phyloP scores from a whole-genome alignment of 768 basidiomycete species.

The Chalciporus sphaerocephalus region DNA sequence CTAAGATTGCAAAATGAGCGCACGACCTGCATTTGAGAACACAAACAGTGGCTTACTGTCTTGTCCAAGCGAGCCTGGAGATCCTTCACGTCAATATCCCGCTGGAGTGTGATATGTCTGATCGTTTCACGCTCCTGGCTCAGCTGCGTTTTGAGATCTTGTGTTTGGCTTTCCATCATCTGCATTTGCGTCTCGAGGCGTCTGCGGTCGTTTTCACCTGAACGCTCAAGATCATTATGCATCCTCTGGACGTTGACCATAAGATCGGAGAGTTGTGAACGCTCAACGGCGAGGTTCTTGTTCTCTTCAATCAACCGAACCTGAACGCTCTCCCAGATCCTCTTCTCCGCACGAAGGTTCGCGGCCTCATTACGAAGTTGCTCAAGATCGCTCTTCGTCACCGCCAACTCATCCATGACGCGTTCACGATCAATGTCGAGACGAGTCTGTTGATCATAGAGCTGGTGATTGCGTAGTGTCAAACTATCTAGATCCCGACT shows the following conservation, averaged over 20 bases:
- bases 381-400: constrained; percentile 59
- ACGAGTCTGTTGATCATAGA: constrained; percentile 70
- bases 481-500: constrained; percentile 62
- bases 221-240: constrained; percentile 82
- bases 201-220: constrained; percentile 75
- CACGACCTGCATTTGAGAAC: not conserved
- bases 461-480: constrained; percentile 62
- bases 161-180: constrained; percentile 75
- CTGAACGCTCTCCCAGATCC: constrained; percentile 88
- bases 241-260: constrained; percentile 89
- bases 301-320: constrained; percentile 81
- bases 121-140: constrained; percentile 68
- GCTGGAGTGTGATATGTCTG: constrained; percentile 73
- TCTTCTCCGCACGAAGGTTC: constrained; percentile 89
- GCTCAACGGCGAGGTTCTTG: constrained; percentile 70
- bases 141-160: constrained; percentile 69
- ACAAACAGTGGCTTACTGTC: constrained; percentile 41
- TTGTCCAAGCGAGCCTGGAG: constrained; percentile 69
- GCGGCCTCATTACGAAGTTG: constrained; percentile 81
- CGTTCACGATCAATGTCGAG: constrained; percentile 72
- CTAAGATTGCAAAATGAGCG: constrained; percentile 36
- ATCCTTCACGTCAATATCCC: constrained; percentile 76
- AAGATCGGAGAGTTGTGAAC: constrained; percentile 80
- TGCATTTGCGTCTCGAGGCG: constrained; percentile 78
- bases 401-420: constrained; percentile 60